Conservation (phyloP, 345 rosid genomes). For the Limnanthes douglasii region DNA sequence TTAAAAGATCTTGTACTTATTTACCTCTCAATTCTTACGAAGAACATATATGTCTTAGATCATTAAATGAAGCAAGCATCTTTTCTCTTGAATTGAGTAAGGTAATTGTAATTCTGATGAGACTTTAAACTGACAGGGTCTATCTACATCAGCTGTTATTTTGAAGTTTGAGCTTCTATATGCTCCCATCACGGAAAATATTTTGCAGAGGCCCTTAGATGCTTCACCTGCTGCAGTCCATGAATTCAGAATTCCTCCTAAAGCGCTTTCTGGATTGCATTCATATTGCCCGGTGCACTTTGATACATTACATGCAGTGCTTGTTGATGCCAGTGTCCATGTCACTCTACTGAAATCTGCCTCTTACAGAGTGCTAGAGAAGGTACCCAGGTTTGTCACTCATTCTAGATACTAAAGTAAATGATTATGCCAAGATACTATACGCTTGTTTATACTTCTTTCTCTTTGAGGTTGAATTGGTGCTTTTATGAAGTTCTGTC, state of each 20-base stretch:
- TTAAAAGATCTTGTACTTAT: too few relatives aligned
- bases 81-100: too few relatives aligned
- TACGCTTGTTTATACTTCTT: background rate
- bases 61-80: too few relatives aligned
- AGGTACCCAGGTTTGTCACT: constrained; percentile 51
- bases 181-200: constrained; percentile 39
- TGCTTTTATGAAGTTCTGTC: too few relatives aligned
- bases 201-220: constrained; percentile 33
- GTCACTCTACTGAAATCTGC: constrained; percentile 48
- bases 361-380: constrained; percentile 19
- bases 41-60: too few relatives aligned
- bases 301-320: constrained; percentile 74
- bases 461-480: too few relatives aligned
- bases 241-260: constrained; percentile 83
- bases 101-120: too few relatives aligned
- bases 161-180: constrained; percentile 89
- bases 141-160: constrained; percentile 59
- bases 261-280: constrained; percentile 91
- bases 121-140: constrained; percentile 30
- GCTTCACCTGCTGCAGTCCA: constrained; percentile 55
- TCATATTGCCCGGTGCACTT: constrained; percentile 90
- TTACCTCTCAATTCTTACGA: too few relatives aligned
- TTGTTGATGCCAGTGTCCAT: constrained; percentile 72
- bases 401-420: constrained; percentile 3
- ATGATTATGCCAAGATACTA: constrained; percentile 2